These are phyloP conservation scores for Gentiana straminea DNA, from an alignment of 257 asterid genomes.

Conservation along the genomic window DNA sequence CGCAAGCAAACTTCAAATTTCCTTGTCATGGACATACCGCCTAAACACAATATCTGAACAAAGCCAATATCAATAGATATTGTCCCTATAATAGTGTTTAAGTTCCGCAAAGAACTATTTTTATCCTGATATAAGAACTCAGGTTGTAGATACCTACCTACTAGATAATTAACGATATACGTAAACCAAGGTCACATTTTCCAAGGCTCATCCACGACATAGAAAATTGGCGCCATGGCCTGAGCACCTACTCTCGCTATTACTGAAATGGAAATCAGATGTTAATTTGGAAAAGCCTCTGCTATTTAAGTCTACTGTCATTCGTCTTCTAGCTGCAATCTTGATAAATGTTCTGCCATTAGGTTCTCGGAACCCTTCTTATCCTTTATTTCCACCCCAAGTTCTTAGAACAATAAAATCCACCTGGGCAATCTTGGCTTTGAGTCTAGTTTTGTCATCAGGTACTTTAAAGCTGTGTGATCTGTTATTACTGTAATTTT, in stretches of 20 bases:
- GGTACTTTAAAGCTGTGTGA: background rate
- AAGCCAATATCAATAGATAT: background rate
- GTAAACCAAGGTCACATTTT: background rate
- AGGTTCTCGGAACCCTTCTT: background rate
- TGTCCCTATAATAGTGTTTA: background rate
- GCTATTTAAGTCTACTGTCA: background rate
- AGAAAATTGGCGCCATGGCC: background rate
- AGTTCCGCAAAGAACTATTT: background rate
- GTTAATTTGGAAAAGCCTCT: background rate
- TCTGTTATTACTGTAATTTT: background rate
- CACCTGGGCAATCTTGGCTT: background rate
- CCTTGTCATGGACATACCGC: background rate
- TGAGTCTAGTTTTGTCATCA: background rate
- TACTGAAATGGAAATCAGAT: background rate
- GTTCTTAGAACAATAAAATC: background rate
- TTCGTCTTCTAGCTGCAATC: background rate
- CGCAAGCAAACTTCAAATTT: background rate
- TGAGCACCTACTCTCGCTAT: background rate
- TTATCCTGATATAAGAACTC: background rate
- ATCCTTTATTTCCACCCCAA: background rate
- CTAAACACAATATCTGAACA: background rate
- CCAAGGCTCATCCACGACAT: background rate
- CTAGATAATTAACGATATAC: background rate
- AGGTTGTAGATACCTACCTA: background rate
- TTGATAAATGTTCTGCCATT: background rate